Conservation (phyloP, 257 asterid species). For the Solanum gandarillasii region DNA sequence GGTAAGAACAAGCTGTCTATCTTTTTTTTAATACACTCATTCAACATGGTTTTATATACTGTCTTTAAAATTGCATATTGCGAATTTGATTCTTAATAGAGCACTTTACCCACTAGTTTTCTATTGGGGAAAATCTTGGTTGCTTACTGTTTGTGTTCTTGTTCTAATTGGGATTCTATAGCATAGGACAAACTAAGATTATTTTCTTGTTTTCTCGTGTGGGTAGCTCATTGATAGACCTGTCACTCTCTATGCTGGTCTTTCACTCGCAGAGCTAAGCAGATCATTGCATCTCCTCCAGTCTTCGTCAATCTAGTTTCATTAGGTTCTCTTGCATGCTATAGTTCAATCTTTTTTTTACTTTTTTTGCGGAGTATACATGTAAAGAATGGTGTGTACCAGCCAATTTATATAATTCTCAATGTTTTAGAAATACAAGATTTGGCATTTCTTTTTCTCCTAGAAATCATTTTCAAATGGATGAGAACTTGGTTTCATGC, state of each 20-base stretch:
- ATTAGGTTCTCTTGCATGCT: background rate
- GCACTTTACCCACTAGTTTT: background rate
- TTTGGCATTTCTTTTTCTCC: background rate
- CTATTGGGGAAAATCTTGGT: background rate
- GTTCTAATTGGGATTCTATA: background rate
- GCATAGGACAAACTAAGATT: background rate
- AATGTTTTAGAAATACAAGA: background rate
- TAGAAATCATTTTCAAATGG: background rate
- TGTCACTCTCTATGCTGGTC: background rate
- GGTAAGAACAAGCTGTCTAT: conserved; percentile 28
- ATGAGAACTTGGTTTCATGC: background rate
- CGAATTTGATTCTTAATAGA: background rate
- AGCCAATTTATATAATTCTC: background rate
- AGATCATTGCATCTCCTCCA: background rate
- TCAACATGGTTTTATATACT: background rate
- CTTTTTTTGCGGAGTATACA: background rate
- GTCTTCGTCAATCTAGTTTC: background rate
- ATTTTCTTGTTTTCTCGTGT: background rate
- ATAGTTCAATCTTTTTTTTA: background rate
- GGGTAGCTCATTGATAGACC: background rate
- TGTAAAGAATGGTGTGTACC: background rate
- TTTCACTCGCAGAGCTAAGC: background rate
- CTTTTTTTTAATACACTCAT: background rate
- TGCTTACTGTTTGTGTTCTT: background rate
- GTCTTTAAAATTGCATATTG: background rate